Evolutionary conservation across 495 filamentous ascomycete species (phyloP).

Genomic region (Evernia prunastri): DNA sequence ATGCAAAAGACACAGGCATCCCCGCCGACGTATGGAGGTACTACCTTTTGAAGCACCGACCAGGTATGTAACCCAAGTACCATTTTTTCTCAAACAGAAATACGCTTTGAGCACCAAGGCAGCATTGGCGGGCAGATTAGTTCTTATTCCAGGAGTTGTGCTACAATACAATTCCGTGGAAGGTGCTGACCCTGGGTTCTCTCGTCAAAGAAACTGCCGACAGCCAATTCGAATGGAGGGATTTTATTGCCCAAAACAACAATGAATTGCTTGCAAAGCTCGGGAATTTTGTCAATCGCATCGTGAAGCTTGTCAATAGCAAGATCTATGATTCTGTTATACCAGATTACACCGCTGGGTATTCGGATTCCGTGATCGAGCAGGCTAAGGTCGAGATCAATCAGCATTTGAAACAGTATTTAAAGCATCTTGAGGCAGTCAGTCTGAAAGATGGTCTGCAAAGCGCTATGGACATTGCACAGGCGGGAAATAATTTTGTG

Average conservation of each 20-base stretch:
- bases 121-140: neutral
- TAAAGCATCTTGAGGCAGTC: slow-evolving; percentile 64
- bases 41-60: slow-evolving; percentile 81
- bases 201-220: slow-evolving; percentile 61
- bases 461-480: slow-evolving; percentile 63
- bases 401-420: slow-evolving; percentile 57
- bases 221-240: slow-evolving; percentile 81
- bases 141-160: neutral
- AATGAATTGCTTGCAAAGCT: slow-evolving; percentile 83
- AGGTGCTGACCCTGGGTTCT: neutral
- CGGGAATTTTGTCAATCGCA: slow-evolving; percentile 88
- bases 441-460: slow-evolving; percentile 68
- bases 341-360: slow-evolving; percentile 55
- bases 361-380: slow-evolving; percentile 39
- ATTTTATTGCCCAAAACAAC: slow-evolving; percentile 83
- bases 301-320: slow-evolving; percentile 83
- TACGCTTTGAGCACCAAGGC: neutral
- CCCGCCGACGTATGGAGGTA: slow-evolving; percentile 86
- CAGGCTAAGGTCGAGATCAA: slow-evolving; percentile 60
- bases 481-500: slow-evolving; percentile 64
- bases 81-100: neutral
- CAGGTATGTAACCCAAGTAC: slow-evolving; percentile 27
- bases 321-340: slow-evolving; percentile 60
- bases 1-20: slow-evolving; percentile 83
- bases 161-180: neutral